These are phyloP conservation scores for Alternaria panax DNA, from an alignment of 2,329 filamentous ascomycete species.

Conservation along the genomic window DNA sequence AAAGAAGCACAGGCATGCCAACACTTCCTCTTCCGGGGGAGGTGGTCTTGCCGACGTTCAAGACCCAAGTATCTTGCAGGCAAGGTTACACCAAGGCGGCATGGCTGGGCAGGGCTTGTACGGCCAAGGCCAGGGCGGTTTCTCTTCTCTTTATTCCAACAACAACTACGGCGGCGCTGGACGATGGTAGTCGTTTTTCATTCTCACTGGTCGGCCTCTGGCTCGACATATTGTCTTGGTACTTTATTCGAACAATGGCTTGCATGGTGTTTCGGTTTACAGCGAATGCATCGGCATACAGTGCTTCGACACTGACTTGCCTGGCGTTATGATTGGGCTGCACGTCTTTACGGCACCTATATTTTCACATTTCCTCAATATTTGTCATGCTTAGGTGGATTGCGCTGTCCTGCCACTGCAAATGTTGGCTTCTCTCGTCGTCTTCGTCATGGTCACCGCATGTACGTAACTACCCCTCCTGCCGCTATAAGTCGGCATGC, in stretches of 20 bases:
- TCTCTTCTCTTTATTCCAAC: constrained; percentile 81
- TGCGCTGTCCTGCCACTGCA: constrained; percentile 46
- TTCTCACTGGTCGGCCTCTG: constrained; percentile 37
- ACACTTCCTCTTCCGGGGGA: constrained; percentile 99
- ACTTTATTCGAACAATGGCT: constrained; percentile 41
- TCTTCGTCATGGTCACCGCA: constrained; percentile 56
- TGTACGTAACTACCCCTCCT: constrained; percentile 55
- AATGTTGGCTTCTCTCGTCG: constrained; percentile 52
- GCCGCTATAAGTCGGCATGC: constrained; percentile 49
- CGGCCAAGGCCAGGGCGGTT: constrained; percentile 90
- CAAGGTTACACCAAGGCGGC: constrained; percentile 91
- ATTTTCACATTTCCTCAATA: constrained; percentile 36
- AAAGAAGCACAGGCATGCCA: constrained; percentile 99
- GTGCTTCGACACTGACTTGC: constrained; percentile 45
- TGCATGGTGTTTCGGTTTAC: constrained; percentile 50
- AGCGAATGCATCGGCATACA: constrained; percentile 51
- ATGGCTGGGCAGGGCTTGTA: constrained; percentile 85
- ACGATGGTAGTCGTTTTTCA: constrained; percentile 48
- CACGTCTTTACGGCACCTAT: constrained; percentile 42
- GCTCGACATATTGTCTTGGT: constrained; percentile 44
- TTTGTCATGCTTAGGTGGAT: constrained; percentile 41
- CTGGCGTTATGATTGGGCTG: constrained; percentile 48
- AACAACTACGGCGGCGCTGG: constrained; percentile 57
- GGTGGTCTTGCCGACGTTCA: constrained; percentile 99
- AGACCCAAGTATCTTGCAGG: constrained; percentile 99